Percentiles rank a stretch among this genome's conserved stretches.
Conservation (phyloP, 805 yeast species). For the Candida pini region DNA sequence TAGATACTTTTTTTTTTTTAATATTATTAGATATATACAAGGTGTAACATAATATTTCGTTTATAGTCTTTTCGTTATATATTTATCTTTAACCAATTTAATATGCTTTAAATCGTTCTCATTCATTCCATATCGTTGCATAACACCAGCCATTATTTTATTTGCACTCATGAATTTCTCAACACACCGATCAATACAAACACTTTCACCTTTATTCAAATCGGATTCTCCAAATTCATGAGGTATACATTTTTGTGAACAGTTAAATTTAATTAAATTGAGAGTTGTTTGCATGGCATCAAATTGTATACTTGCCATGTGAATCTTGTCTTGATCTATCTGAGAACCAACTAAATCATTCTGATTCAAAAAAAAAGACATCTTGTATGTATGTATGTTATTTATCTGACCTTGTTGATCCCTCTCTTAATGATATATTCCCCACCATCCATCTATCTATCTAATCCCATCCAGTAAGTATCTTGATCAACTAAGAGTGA, state of each 20-base stretch:
- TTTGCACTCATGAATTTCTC: conserved; percentile 75
- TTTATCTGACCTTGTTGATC: too few relatives aligned
- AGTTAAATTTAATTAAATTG: conserved; percentile 47
- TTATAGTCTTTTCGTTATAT: conserved; percentile 6
- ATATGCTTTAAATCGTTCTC: conserved; percentile 35
- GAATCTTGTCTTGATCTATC: conserved; percentile 55
- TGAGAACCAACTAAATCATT: conserved; percentile 37
- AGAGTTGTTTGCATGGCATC: conserved; percentile 53
- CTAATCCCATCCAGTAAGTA: too few relatives aligned
- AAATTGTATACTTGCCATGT: conserved; percentile 62
- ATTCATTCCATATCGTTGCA: conserved; percentile 37
- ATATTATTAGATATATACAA: background rate
- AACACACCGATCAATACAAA: conserved; percentile 84
- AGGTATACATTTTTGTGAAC: conserved; percentile 77
- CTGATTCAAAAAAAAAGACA: conserved; percentile 61
- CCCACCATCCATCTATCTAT: too few relatives aligned
- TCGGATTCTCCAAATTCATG: conserved; percentile 83
- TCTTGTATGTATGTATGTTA: too few relatives aligned
- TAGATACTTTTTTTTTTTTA: background rate
- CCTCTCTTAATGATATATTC: too few relatives aligned
- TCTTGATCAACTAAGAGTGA: too few relatives aligned
- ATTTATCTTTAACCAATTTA: conserved; percentile 21
- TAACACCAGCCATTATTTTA: conserved; percentile 49
- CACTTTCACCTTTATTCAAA: conserved; percentile 74
- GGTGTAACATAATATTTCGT: too few relatives aligned